Conservation (phyloP, 1,139 yeast genomes). For the Blastobotrys elegans region DNA sequence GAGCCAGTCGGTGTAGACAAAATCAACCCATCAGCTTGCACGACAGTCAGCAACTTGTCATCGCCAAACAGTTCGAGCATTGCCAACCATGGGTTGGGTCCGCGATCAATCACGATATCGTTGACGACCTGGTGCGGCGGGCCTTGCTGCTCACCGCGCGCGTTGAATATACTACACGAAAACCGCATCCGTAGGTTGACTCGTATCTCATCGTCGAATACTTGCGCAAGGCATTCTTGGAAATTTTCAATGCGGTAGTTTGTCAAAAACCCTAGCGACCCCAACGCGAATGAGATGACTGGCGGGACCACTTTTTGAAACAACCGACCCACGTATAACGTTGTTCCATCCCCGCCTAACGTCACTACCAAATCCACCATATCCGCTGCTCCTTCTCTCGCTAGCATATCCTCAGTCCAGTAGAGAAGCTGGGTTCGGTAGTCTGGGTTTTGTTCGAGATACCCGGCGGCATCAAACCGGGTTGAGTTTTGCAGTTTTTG, state of each 20-base stretch:
- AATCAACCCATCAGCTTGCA: constrained; percentile 86
- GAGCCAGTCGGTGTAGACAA: constrained; percentile 91
- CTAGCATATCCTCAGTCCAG: constrained; percentile 63
- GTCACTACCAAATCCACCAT: constrained; percentile 72
- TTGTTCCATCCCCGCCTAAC: constrained; percentile 90
- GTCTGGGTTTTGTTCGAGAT: constrained; percentile 30
- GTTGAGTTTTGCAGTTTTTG: constrained; percentile 53
- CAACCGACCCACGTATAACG: constrained; percentile 68
- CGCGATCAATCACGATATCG: constrained; percentile 80
- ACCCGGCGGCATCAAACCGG: constrained; percentile 51
- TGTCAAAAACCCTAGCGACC: constrained; percentile 77
- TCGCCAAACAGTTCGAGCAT: constrained; percentile 81
- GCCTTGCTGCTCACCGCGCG: constrained; percentile 43
- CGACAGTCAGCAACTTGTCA: constrained; percentile 71
- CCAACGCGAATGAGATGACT: constrained; percentile 58
- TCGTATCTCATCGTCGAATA: constrained; percentile 63
- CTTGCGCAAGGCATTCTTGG: constrained; percentile 49
- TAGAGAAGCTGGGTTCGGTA: constrained; percentile 43
- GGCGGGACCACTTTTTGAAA: constrained; percentile 85
- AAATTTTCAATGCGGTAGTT: constrained; percentile 44
- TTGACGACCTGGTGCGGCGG: constrained; percentile 47
- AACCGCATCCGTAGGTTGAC: constrained; percentile 80
- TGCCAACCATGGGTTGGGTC: constrained; percentile 84
- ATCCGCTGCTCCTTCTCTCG: constrained; percentile 44
- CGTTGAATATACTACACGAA: constrained; percentile 50